A percentile compares a stretch with the other conserved stretches of the same genome.
These are phyloP conservation scores for Prototheca wickerhamii DNA, from an alignment of 163 green algal genomes.

Conservation along the genomic window DNA sequence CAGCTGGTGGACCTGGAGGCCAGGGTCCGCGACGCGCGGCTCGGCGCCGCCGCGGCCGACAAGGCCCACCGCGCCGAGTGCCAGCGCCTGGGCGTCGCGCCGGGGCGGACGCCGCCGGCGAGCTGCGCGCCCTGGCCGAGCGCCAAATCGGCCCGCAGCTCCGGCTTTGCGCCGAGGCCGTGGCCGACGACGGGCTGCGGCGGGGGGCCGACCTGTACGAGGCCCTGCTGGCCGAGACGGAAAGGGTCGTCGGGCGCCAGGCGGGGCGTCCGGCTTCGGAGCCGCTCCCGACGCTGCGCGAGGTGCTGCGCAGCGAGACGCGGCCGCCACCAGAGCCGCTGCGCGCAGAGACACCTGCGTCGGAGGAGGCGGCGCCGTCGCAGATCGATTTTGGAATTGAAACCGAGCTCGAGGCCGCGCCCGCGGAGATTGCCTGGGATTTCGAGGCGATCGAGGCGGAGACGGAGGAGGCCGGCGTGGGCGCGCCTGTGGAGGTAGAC, in stretches of 20 bases:
- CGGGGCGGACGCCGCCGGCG: neutral
- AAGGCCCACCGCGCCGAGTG: conserved; percentile 43
- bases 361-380: neutral
- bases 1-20: conserved; percentile 51
- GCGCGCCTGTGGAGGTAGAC: neutral
- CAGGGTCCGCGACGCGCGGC: conserved; percentile 40
- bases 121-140: neutral
- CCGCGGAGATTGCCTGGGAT: neutral
- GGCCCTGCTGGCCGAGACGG: too few relatives aligned
- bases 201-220: conserved; percentile 36
- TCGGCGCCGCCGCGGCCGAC: conserved; percentile 28
- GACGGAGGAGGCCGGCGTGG: neutral
- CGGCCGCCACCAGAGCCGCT: neutral
- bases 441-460: conserved; percentile 1
- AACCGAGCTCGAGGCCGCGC: conserved; percentile 2
- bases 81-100: neutral
- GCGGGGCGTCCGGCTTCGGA: conserved; percentile 9
- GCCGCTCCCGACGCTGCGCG: conserved; percentile 32
- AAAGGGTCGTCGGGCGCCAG: too few relatives aligned
- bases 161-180: neutral
- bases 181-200: neutral
- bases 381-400: conserved; percentile 10
- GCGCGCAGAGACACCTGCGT: neutral
- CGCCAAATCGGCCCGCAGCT: neutral
- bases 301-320: conserved; percentile 25